phyloP scores from a whole-genome alignment of 441 rosid genomes.

The Syzygium malaccense region DNA sequence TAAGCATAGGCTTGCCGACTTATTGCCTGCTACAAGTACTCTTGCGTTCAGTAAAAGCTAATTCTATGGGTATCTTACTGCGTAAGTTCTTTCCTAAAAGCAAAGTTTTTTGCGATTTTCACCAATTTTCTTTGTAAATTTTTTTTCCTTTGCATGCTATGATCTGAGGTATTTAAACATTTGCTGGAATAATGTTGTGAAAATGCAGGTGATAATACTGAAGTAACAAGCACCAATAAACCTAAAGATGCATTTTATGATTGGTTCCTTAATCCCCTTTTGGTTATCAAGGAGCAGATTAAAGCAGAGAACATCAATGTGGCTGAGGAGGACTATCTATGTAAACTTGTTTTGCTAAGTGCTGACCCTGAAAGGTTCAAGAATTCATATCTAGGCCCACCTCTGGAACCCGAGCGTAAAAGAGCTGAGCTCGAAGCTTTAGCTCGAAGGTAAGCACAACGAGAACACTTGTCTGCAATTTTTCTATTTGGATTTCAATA shows the following conservation, averaged over 20 bases:
- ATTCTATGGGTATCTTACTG: conserved; percentile 1
- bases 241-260: conserved; percentile 75
- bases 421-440: conserved; percentile 78
- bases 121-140: neutral
- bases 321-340: conserved; percentile 76
- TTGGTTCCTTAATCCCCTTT: conserved; percentile 83
- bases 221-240: conserved; percentile 59
- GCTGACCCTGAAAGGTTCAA: conserved; percentile 59
- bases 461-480: neutral
- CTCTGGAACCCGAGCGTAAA: conserved; percentile 56
- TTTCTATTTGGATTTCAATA: neutral
- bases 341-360: conserved; percentile 58
- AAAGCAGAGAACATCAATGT: conserved; percentile 58
- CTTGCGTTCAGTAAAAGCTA: neutral
- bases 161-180: neutral
- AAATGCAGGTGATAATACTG: conserved; percentile 51
- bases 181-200: neutral
- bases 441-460: conserved; percentile 73
- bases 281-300: conserved; percentile 85
- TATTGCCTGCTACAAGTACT: conserved; percentile 10
- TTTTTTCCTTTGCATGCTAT: neutral
- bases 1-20: conserved; percentile 10
- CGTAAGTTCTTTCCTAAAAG: neutral
- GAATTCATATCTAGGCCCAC: conserved; percentile 32
- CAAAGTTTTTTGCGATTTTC: neutral